Percentiles rank a stretch among this genome's conserved stretches.
These are phyloP conservation scores for Cyclotella cryptica DNA, from an alignment of 108 stramenopile species.

Conservation along the genomic window DNA sequence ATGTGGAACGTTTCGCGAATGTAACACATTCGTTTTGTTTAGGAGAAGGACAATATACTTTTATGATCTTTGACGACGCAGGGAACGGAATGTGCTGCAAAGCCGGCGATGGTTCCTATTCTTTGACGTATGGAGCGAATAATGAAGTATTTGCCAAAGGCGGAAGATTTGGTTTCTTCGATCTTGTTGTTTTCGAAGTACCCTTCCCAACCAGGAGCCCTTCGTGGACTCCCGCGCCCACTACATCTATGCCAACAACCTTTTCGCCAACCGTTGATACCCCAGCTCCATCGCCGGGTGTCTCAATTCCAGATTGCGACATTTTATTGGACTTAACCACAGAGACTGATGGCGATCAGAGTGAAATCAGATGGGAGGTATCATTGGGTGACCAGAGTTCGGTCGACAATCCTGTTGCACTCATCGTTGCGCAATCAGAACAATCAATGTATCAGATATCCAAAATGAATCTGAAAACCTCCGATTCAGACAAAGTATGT, in stretches of 20 bases:
- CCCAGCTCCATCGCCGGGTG: background rate
- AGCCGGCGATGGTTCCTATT: slow-evolving; percentile 1
- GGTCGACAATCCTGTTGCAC: background rate
- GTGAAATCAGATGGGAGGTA: slow-evolving; percentile 27
- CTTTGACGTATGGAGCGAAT: slow-evolving; percentile 4
- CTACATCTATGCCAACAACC: slow-evolving; percentile 8
- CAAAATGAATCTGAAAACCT: background rate
- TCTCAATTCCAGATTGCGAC: slow-evolving; percentile 4
- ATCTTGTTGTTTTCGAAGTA: slow-evolving; percentile 17
- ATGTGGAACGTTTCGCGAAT: slow-evolving; percentile 1
- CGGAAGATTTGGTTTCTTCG: slow-evolving; percentile 18
- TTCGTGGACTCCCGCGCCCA: slow-evolving; percentile 13
- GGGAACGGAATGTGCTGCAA: slow-evolving; percentile 19
- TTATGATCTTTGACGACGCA: slow-evolving; percentile 24
- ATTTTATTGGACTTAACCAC: slow-evolving; percentile 16
- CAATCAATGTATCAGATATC: background rate
- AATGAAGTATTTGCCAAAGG: slow-evolving; percentile 20
- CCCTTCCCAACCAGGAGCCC: slow-evolving; percentile 19
- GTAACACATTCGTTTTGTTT: slow-evolving; percentile 8
- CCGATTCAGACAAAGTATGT: slow-evolving; percentile 17
- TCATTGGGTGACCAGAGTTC: background rate
- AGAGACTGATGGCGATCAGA: slow-evolving; percentile 22
- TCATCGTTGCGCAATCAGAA: slow-evolving; percentile 25
- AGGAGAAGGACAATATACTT: slow-evolving; percentile 10
- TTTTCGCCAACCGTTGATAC: background rate